Evolutionary conservation across 2,329 filamentous ascomycete species (phyloP).

Genomic region (Fusarium phyllophilum): DNA sequence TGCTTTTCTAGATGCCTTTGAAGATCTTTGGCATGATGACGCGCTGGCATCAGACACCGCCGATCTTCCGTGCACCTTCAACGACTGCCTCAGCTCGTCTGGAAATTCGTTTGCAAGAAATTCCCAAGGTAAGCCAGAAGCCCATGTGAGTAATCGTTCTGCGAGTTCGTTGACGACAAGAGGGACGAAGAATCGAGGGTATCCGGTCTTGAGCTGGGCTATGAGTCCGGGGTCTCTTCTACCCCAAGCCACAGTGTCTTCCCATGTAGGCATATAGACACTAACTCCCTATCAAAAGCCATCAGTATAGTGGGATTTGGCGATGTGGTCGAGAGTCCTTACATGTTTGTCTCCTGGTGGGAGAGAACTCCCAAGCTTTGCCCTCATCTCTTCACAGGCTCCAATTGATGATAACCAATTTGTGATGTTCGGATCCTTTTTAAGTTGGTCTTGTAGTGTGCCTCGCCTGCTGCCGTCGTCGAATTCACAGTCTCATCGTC

Average conservation of each 20-base stretch:
- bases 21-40: constrained; percentile 24
- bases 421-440: neutral
- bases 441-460: neutral
- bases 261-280: constrained; percentile 47
- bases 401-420: neutral
- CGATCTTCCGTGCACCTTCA: neutral
- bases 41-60: constrained; percentile 30
- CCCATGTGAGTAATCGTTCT: constrained; percentile 31
- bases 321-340: neutral
- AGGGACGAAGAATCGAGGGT: constrained; percentile 45
- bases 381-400: constrained; percentile 1
- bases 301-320: neutral
- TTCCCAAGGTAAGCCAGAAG: neutral
- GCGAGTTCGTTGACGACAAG: constrained; percentile 37
- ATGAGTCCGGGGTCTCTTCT: constrained; percentile 35
- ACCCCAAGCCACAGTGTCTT: constrained; percentile 41
- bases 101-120: neutral
- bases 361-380: constrained; percentile 35
- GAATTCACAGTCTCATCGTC: neutral
- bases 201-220: constrained; percentile 39
- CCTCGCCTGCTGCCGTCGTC: neutral
- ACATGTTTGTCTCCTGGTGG: constrained; percentile 43
- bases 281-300: constrained; percentile 38
- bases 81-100: neutral
- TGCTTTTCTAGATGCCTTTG: constrained; percentile 28